phyloP scores from a whole-genome alignment of 2,329 filamentous ascomycete species.

The Claviceps maximensis region DNA sequence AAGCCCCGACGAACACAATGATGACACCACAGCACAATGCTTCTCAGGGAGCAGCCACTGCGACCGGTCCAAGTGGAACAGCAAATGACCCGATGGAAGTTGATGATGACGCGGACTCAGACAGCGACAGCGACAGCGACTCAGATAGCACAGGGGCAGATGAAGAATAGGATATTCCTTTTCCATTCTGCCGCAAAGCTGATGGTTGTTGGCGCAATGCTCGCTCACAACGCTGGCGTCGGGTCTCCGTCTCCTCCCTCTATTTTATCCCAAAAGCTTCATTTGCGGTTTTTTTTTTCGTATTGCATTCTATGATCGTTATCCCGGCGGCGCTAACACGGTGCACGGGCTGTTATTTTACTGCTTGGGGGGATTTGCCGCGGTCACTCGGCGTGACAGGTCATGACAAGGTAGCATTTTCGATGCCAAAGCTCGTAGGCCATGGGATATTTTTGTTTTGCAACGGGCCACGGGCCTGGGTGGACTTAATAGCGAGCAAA shows the following conservation, averaged over 20 bases:
- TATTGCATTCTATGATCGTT: neutral
- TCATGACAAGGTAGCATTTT: neutral
- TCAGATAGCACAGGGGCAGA: constrained; percentile 4
- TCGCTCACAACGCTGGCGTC: neutral
- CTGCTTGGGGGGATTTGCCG: neutral
- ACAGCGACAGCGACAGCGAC: constrained; percentile 1
- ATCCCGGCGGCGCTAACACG: neutral
- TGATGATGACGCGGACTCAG: constrained; percentile 4
- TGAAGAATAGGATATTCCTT: constrained; percentile 18
- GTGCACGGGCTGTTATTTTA: neutral
- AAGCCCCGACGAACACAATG: neutral
- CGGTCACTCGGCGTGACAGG: neutral
- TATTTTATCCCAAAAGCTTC: neutral
- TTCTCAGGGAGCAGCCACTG: neutral
- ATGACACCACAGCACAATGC: neutral
- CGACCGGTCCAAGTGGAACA: constrained; percentile 7
- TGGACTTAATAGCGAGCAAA: too few species aligned
- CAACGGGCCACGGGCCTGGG: too few species aligned
- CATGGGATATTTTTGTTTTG: neutral
- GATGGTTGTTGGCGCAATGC: neutral
- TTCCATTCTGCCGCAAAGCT: constrained; percentile 6
- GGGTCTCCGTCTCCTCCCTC: neutral
- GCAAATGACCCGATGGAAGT: constrained; percentile 15
- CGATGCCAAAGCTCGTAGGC: neutral
- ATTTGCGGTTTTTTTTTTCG: neutral